phyloP scores from a whole-genome alignment of 257 asterid genomes.

The Rubia yunnanensis region DNA sequence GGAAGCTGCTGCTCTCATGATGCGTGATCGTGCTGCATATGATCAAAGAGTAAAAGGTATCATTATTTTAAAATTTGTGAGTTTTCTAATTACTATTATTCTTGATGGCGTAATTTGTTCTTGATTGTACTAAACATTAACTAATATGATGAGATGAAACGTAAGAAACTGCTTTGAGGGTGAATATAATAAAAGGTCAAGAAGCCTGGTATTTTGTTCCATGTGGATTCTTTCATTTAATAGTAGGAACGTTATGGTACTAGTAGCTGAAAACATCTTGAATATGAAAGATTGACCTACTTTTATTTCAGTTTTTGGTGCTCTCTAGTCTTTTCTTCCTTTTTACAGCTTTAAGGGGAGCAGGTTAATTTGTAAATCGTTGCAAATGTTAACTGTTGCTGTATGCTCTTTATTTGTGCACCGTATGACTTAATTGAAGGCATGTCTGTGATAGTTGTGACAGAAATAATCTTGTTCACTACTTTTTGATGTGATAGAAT shows the following conservation, averaged over 20 bases:
- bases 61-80: conserved; percentile 3
- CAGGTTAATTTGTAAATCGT: not conserved
- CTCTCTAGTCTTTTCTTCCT: not conserved
- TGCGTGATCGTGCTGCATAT: conserved; percentile 66
- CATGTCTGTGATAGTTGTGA: not conserved
- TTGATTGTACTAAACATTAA: not conserved
- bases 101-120: not conserved
- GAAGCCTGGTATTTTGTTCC: not conserved
- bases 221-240: no score
- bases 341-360: not conserved
- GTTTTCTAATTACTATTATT: not conserved
- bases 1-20: conserved; percentile 91
- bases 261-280: no score
- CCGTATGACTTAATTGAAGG: no score
- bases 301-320: not conserved
- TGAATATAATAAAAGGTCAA: not conserved
- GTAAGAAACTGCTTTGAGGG: not conserved
- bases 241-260: not conserved
- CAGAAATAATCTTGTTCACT: not conserved
- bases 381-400: not conserved
- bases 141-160: not conserved
- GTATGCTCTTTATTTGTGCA: not conserved
- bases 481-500: not conserved
- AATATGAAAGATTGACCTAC: not conserved
- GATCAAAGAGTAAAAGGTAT: conserved; percentile 81